These are phyloP conservation scores for Lentinula detonsa DNA, from an alignment of 768 basidiomycete species.

Conservation along the genomic window DNA sequence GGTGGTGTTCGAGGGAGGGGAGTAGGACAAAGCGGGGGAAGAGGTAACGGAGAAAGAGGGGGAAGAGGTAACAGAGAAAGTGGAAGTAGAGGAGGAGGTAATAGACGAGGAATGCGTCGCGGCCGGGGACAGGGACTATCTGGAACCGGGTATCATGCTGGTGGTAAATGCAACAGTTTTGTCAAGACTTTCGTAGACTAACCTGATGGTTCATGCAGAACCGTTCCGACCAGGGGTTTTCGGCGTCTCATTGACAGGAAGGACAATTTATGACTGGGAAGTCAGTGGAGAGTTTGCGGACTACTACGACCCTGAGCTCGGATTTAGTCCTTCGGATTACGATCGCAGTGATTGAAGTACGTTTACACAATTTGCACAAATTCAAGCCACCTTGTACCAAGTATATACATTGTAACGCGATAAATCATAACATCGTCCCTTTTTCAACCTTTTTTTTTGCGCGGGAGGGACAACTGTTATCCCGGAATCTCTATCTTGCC, in stretches of 20 bases:
- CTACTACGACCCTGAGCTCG: neutral
- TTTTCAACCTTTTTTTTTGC: too few species aligned
- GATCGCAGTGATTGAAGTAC: neutral
- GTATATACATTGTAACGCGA: too few species aligned
- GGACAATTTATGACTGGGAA: neutral
- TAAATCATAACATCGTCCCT: too few species aligned
- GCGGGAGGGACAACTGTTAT: neutral
- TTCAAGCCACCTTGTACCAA: too few species aligned
- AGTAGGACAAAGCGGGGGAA: neutral
- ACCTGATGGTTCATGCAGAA: too few species aligned
- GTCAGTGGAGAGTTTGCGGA: neutral
- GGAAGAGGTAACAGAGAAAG: too few species aligned
- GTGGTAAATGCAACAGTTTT: neutral
- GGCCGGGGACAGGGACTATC: too few species aligned
- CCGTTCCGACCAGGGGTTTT: neutral
- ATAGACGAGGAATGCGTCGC: too few species aligned
- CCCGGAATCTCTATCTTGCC: neutral
- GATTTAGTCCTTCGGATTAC: neutral
- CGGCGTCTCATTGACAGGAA: neutral
- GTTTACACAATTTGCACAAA: neutral
- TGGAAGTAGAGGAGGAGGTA: too few species aligned
- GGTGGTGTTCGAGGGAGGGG: neutral
- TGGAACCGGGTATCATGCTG: neutral
- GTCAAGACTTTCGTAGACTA: too few species aligned
- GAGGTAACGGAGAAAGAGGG: neutral